A percentile compares a stretch with the other conserved stretches of the same genome.
These are phyloP conservation scores for Buxus sempervirens DNA, from an alignment of 164 flowering plant genomes.

Conservation along the genomic window DNA sequence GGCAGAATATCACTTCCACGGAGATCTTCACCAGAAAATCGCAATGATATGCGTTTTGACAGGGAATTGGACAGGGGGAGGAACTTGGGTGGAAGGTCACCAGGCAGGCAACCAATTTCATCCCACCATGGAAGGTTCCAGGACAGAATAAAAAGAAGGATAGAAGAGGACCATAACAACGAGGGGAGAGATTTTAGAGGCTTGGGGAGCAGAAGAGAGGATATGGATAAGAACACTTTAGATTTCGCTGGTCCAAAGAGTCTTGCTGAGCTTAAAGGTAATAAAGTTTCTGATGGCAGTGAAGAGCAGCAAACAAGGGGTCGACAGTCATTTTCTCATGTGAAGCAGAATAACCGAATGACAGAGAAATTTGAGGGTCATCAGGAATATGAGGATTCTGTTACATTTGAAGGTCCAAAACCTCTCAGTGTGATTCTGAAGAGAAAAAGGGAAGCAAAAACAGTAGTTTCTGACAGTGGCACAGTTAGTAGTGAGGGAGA, in stretches of 20 bases:
- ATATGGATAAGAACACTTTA: constrained; percentile 17
- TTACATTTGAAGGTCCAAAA: constrained; percentile 81
- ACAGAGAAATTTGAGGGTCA: constrained; percentile 20
- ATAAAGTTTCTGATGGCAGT: constrained; percentile 23
- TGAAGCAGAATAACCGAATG: constrained; percentile 31
- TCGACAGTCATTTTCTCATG: constrained; percentile 17
- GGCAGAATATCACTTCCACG: constrained; percentile 64
- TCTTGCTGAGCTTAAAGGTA: constrained; percentile 52
- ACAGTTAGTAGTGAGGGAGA: constrained; percentile 19
- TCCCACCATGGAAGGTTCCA: constrained; percentile 41
- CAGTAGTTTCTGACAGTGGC: constrained; percentile 24
- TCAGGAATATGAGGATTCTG: constrained; percentile 36
- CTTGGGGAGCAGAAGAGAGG: constrained; percentile 25
- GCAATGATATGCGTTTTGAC: constrained; percentile 25
- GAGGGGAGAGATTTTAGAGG: constrained; percentile 36
- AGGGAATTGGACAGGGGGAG: constrained; percentile 48
- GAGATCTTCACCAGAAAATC: constrained; percentile 34
- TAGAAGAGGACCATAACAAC: constrained; percentile 30
- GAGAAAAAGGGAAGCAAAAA: constrained; percentile 55
- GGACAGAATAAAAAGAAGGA: constrained; percentile 44
- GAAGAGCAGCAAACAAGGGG: constrained; percentile 23
- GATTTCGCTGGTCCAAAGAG: constrained; percentile 60
- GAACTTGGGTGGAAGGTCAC: constrained; percentile 40
- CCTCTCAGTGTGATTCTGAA: constrained; percentile 76
- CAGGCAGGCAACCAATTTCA: constrained; percentile 29